Evolutionary conservation across 306 rosid species (phyloP), one percentile per base, ranked within the genome.

Genomic region (Quercus ilex): DNA sequence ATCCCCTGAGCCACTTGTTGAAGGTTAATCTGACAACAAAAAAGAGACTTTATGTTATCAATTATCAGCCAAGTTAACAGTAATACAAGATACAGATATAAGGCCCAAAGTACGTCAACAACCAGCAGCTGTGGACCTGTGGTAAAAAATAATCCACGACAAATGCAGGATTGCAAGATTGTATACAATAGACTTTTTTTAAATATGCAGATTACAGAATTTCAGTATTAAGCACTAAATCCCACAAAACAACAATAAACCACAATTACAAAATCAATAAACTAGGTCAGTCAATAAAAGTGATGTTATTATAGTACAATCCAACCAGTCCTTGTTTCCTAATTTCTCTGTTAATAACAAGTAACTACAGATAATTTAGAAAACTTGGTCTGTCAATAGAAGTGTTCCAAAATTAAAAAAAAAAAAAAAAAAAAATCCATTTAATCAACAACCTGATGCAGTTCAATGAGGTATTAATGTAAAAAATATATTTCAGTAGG

Each of bases 1-100:
- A 96, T 92, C 84, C 87, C 88, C 81, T 79, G 88, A 55, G 72
- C 90, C 80, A 93, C 89, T 64, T 82, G 83, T 77, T 83, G 92
- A 51, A 89, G 81, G 77, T 86, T 85, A 84, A 77, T 76, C 98
- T 92, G 85, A 55, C 82, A 43, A 64, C 55, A 65, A 13, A 35
- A 18, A 62, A 75, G 73, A 74, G 30, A 74, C 25, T 69, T 35
- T 49, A 49, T 49, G 1, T 49, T 49, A 49, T 30, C 38, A 64
- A 64, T 28, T 15, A 64, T 30, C 43, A 15, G 70, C 21, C 4
- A 28, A 64, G 43, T 28, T 28, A 64, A 64, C 4, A 6, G 43
- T n/a, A 33, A 67, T 23, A 19, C 72, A 19, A 30, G 30, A 17
- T 49, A 49, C 13, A 49, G 53, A 14, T 49, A 49, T 3, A 49